Evolutionary conservation across 352 stramenopile species (phyloP).

Genomic region (Phytophthora parvispora): DNA sequence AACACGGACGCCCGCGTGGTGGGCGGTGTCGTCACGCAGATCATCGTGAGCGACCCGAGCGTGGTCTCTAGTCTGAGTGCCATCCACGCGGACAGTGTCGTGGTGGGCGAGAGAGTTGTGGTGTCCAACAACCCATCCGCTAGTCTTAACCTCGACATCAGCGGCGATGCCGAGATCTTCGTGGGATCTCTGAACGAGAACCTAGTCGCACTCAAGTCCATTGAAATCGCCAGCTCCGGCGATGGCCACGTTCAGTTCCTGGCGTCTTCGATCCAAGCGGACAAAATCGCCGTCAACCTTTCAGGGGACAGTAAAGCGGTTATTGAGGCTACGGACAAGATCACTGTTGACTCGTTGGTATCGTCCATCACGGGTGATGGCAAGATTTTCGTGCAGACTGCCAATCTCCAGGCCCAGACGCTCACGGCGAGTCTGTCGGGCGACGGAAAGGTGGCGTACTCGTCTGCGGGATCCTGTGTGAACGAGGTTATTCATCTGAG

Average conservation of each 20-base stretch:
- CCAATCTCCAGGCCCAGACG: conserved; percentile 22
- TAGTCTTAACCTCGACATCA: conserved; percentile 31
- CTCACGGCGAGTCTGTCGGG: conserved; percentile 20
- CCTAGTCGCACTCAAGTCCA: conserved; percentile 11
- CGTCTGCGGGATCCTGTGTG: conserved; percentile 21
- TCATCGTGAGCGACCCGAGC: conserved; percentile 37
- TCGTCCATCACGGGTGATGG: conserved; percentile 26
- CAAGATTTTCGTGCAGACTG: conserved; percentile 35
- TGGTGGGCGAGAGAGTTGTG: conserved; percentile 47
- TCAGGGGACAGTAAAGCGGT: conserved; percentile 21
- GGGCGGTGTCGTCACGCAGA: conserved; percentile 41
- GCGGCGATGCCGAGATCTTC: conserved; percentile 25
- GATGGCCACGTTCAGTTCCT: conserved; percentile 26
- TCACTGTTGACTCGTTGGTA: conserved; percentile 20
- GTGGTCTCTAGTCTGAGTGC: conserved; percentile 22
- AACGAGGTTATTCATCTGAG: conserved; percentile 29
- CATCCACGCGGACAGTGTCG: conserved; percentile 20
- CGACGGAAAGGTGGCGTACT: conserved; percentile 33
- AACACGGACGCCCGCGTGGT: conserved; percentile 44
- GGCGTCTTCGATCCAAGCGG: conserved; percentile 32
- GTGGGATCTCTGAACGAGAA: conserved; percentile 21
- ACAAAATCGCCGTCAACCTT: conserved; percentile 8
- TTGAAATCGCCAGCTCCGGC: conserved; percentile 26
- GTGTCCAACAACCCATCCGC: conserved; percentile 40
- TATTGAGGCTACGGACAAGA: conserved; percentile 13